Evolutionary conservation across 2,329 filamentous ascomycete genomes (phyloP), one percentile per base, ranked within the genome.

Genomic region (Diaporthe sp.): DNA sequence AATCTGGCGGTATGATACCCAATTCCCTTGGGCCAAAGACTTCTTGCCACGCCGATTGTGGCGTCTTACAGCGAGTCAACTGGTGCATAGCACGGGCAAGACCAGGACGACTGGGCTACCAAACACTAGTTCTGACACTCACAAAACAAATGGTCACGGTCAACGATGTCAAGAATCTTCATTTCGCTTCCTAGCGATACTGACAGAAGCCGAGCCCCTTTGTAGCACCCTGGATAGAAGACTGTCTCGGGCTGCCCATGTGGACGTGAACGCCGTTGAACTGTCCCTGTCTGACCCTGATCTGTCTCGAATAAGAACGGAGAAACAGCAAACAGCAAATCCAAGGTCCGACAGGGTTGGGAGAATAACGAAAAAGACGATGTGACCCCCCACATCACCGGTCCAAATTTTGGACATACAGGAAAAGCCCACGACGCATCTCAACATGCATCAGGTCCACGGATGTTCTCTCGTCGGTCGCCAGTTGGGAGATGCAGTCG

Each of bases 241-340:
- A 13, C n/a, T 59, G 69, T 71, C 69, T 71, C 69, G 56, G 56
- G 32, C n/a, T 53, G 22, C 56, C 44, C 69, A 61, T 61, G 69
- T 71, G 56, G 42, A 63, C 17, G 30, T 37, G 56, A 39, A 15
- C 30, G 27, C 44, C 56, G 32, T 71, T 63, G 69, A 61, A 53
- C 56, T 25, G 27, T 30, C 19, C 70, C 12, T 63, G 55, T 71
- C 44, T 71, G 56, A 71, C 69, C n/a, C 25, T 63, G 55, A 25
- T 32, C n/a, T 71, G 55, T 51, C 44, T 50, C 56, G 25, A 50
- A 35, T 22, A 8, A 53, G 47, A n/a, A 68, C 63, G 63, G 47
- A 39, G 47, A 68, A 53, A 68, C 63, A 53, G 15, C 32, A 39
- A 19, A 32, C 7, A 25, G 15, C 30, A 30, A 22, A 25, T 25